A percentile compares a stretch with the other conserved stretches of the same genome.
Evolutionary conservation across 2,329 filamentous ascomycete genomes (phyloP).

Genomic region (Sarocladium strictum): DNA sequence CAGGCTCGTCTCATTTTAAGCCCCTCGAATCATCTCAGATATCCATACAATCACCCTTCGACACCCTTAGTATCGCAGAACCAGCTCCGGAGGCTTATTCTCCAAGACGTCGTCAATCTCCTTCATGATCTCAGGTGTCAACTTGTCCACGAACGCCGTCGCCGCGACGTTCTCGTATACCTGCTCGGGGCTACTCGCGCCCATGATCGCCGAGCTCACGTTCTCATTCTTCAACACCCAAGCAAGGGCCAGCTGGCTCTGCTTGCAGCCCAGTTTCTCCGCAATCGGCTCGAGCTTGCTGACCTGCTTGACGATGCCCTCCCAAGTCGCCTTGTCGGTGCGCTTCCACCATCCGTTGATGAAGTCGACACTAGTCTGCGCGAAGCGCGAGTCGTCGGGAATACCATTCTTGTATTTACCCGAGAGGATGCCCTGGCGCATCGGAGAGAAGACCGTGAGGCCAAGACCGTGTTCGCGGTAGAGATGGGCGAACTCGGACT

Average conservation of each 20-base stretch:
- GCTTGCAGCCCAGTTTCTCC: slow-evolving; percentile 54
- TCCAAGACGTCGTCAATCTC: slow-evolving; percentile 54
- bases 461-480: slow-evolving; percentile 56
- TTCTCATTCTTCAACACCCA: slow-evolving; percentile 59
- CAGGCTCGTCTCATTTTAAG: not conserved
- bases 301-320: slow-evolving; percentile 52
- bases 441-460: slow-evolving; percentile 57
- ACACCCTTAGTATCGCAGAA: slow-evolving; percentile 24
- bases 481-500: slow-evolving; percentile 54
- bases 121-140: slow-evolving; percentile 52
- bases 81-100: slow-evolving; percentile 48
- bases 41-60: not conserved
- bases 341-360: slow-evolving; percentile 47
- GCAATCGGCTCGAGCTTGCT: slow-evolving; percentile 57
- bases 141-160: slow-evolving; percentile 43
- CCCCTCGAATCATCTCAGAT: not conserved
- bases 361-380: slow-evolving; percentile 49
- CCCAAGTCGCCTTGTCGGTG: slow-evolving; percentile 46
- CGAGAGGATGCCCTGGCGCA: slow-evolving; percentile 52
- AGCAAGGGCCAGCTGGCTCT: slow-evolving; percentile 50
- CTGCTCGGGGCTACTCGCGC: slow-evolving; percentile 52
- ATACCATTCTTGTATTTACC: slow-evolving; percentile 64
- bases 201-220: slow-evolving; percentile 56
- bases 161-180: slow-evolving; percentile 55
- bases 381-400: slow-evolving; percentile 52